Base-by-base conservation (phyloP, 2,329 filamentous ascomycete species). In the Xylaria sp. region DNA sequence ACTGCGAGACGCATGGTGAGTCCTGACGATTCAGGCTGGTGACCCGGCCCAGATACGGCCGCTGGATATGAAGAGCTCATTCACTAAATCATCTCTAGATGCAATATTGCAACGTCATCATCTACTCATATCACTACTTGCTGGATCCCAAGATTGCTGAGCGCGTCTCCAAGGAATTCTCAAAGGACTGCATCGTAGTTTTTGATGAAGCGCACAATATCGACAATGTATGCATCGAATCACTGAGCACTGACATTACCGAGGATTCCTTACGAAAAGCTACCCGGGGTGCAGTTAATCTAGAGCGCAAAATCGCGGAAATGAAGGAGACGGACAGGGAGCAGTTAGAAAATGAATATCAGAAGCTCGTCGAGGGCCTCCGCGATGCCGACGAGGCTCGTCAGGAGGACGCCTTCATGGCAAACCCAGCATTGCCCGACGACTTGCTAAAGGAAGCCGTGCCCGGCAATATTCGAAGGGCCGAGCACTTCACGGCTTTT, bases 171-270 rank as follows among this genome's bases (percentile, higher is more conserved):
- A 94, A 92, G 79, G 96, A 99, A 76, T 88, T 99, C 12, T 97
- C 96, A 0, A 97, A 97, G 75, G 97, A 99, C 79, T 97, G 94
- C 79, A 99, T 99, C 60, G 93, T 99, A 23, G 96, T 99, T 3
- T 99, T 99, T 72, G 96, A 99, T 76, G 96, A 99, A 80, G 96
- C 96, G 15, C 96, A 99, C 83, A 99, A 99, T 77, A 99, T 99
- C 74, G 96, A 99, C 85, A 99, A 99, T 78, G 96, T 99, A 67
- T 99, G 97, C 79, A 99, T 99, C 73, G 96, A 99, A 78, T 95
- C 96, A 1, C 83, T 98, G 13, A 99, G 96, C 77, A 98, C 97
- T 48, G 96, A 99, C 76, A 88, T 99, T 65, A 98, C 95, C 0
- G 94, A 99, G 77, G 96, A 98, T 73, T 97, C 95, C 0, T 80